A percentile compares a stretch with the other conserved stretches of the same genome.
These are phyloP conservation scores for Prunus mira DNA, from an alignment of 306 rosid genomes.

Conservation along the genomic window DNA sequence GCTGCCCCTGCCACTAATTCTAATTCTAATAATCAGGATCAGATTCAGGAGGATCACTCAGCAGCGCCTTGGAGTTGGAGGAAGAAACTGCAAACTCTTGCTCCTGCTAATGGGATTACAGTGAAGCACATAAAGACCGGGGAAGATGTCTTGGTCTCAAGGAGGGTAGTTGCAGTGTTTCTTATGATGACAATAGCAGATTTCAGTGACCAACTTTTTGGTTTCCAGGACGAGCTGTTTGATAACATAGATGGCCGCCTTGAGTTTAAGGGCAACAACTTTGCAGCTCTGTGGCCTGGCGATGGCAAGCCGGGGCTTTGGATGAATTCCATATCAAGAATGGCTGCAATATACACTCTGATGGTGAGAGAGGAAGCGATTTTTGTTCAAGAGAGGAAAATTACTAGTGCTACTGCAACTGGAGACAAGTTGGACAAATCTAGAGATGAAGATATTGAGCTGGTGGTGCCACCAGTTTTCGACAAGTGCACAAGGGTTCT, in stretches of 20 bases:
- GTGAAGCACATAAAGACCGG: slow-evolving; percentile 69
- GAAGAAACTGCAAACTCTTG: slow-evolving; percentile 47
- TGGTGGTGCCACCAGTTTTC: slow-evolving; percentile 64
- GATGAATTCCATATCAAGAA: slow-evolving; percentile 74
- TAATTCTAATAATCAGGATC: too few species aligned
- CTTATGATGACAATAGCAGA: slow-evolving; percentile 81
- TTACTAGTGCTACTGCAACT: not conserved
- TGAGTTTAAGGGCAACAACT: slow-evolving; percentile 59
- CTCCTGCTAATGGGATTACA: slow-evolving; percentile 53
- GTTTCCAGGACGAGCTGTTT: slow-evolving; percentile 68
- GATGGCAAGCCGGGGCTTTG: slow-evolving; percentile 80
- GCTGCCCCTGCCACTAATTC: slow-evolving; percentile 29
- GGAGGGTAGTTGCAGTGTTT: slow-evolving; percentile 64
- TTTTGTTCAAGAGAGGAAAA: slow-evolving; percentile 38
- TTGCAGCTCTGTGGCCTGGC: slow-evolving; percentile 65
- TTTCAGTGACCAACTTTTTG: slow-evolving; percentile 71
- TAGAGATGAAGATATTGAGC: slow-evolving; percentile 61
- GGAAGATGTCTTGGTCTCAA: slow-evolving; percentile 58
- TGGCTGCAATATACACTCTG: slow-evolving; percentile 61
- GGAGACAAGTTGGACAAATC: slow-evolving; percentile 27
- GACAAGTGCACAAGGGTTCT: slow-evolving; percentile 57
- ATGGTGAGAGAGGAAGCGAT: slow-evolving; percentile 75
- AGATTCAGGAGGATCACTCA: slow-evolving; percentile 19
- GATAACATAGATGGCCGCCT: slow-evolving; percentile 55
- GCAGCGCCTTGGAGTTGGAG: slow-evolving; percentile 43